Evolutionary conservation across 352 stramenopile genomes (phyloP).

Genomic region (Phytophthora ohioensis): DNA sequence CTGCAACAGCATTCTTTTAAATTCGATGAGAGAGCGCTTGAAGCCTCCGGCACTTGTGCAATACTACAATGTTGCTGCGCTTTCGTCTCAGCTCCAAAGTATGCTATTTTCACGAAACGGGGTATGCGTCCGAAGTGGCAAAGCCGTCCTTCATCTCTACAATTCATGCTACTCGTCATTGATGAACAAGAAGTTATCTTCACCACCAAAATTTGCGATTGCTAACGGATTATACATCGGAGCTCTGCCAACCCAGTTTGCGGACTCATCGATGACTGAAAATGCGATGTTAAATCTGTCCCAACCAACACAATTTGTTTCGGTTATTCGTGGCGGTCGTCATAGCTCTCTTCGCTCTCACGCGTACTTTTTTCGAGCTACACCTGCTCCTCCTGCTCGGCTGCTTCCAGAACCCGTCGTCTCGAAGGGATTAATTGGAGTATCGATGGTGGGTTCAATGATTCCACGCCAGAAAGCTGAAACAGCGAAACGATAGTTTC

Average conservation of each 20-base stretch:
- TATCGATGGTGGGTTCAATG: constrained; percentile 30
- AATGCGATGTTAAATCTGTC: constrained; percentile 35
- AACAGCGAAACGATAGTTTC: constrained; percentile 15
- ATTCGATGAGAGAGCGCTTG: background rate
- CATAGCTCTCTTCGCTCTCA: constrained; percentile 23
- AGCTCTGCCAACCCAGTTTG: background rate
- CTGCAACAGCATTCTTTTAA: background rate
- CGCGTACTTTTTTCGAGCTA: constrained; percentile 31
- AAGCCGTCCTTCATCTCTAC: background rate
- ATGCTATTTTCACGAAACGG: background rate
- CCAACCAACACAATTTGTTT: constrained; percentile 33
- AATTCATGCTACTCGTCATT: background rate
- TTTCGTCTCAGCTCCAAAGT: background rate
- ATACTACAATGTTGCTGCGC: background rate
- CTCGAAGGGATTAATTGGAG: constrained; percentile 20
- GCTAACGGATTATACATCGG: constrained; percentile 10
- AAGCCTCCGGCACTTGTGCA: background rate
- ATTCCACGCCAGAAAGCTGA: constrained; percentile 26
- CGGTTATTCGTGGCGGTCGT: constrained; percentile 22
- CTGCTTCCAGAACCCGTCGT: constrained; percentile 5
- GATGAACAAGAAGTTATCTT: background rate
- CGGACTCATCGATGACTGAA: constrained; percentile 14
- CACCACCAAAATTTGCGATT: background rate
- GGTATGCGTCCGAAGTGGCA: background rate
- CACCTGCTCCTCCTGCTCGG: constrained; percentile 8